phyloP scores from a whole-genome alignment of 352 stramenopile species.

The Phytophthora fragariaefolia region DNA sequence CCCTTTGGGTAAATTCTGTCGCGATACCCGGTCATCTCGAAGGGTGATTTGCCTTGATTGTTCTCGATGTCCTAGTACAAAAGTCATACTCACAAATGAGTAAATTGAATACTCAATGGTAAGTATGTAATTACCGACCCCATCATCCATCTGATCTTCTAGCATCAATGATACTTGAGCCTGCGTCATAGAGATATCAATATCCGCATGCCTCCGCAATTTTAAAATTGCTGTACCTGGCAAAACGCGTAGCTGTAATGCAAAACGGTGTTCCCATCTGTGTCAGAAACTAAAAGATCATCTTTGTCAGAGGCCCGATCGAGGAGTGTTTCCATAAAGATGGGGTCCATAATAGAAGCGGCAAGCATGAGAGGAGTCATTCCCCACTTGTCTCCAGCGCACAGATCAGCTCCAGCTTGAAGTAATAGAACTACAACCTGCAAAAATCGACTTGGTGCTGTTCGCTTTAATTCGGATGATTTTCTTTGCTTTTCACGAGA shows the following conservation, averaged over 20 bases:
- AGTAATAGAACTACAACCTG: slow-evolving; percentile 45
- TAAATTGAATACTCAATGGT: slow-evolving; percentile 6
- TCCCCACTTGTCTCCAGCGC: slow-evolving; percentile 56
- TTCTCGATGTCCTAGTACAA: slow-evolving; percentile 47
- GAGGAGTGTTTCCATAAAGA: slow-evolving; percentile 52
- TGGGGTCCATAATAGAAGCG: slow-evolving; percentile 33
- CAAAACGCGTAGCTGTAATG: slow-evolving; percentile 81
- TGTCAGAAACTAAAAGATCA: slow-evolving; percentile 39
- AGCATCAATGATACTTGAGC: slow-evolving; percentile 51
- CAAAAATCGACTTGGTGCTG: slow-evolving; percentile 37
- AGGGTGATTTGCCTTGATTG: slow-evolving; percentile 40
- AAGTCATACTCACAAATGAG: no score
- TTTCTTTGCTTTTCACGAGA: slow-evolving; percentile 19
- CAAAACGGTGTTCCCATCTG: slow-evolving; percentile 54
- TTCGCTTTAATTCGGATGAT: slow-evolving; percentile 9
- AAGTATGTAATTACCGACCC: no score
- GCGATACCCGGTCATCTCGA: slow-evolving; percentile 50
- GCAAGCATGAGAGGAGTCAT: slow-evolving; percentile 73
- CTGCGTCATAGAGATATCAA: slow-evolving; percentile 3
- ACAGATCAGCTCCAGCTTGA: slow-evolving; percentile 35
- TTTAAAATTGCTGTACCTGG: slow-evolving; percentile 29
- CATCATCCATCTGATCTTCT: slow-evolving; percentile 47
- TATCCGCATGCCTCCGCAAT: neutral
- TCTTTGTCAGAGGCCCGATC: slow-evolving; percentile 28
- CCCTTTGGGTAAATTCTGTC: slow-evolving; percentile 53